Base-by-base conservation (phyloP, 345 rosid genomes). In the Sonneratia alba region DNA sequence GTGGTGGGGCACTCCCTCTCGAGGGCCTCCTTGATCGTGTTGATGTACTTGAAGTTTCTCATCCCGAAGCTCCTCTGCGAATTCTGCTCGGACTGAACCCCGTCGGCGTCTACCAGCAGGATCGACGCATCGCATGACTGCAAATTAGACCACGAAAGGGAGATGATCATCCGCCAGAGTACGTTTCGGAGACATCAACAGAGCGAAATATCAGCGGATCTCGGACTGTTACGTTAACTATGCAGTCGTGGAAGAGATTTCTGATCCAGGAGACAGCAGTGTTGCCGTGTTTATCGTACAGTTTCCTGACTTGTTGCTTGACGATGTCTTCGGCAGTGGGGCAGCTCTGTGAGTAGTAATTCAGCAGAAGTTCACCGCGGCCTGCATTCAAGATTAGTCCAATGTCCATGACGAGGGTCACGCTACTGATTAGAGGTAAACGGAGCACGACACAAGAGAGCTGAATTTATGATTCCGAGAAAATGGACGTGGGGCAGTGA, bases 191-290 rank as follows among this genome's bases (percentile, higher is more conserved):
- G 13, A 21, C 32, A 27, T 27, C 32, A 27, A 27, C 32, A 27
- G 32, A 27, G 32, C 32, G 32, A 27, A 27, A 27, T 27, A 27
- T 27, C 32, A 27, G 32, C 32, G 32, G 32, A 27, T 27, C 32
- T 27, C 32, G 32, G 32, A 27, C 32, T 27, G 32, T 27, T 77
- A 90, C 92, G 83, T 87, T 75, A 24, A 88, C 93, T 10, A 78
- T 74, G 79, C 96, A 89, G 73, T 94, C 96, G 63, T 91, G 97
- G 81, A 94, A 94, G 81, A 94, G 91, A 82, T 91, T 94, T 64
- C 96, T 84, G 72, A 91, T 83, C 98, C 95, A 94, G 7, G 96
- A 90, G 36, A 94, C 87, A 16, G 97, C 95, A 0, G 97, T 91
- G 76, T 94, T 94, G 70, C 96, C 95, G 67, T 91, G 95, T 61